A percentile compares a stretch with the other conserved stretches of the same genome.
These are phyloP conservation scores for Monosporascus sp. DNA, from an alignment of 2,329 filamentous ascomycete genomes.

Conservation along the genomic window DNA sequence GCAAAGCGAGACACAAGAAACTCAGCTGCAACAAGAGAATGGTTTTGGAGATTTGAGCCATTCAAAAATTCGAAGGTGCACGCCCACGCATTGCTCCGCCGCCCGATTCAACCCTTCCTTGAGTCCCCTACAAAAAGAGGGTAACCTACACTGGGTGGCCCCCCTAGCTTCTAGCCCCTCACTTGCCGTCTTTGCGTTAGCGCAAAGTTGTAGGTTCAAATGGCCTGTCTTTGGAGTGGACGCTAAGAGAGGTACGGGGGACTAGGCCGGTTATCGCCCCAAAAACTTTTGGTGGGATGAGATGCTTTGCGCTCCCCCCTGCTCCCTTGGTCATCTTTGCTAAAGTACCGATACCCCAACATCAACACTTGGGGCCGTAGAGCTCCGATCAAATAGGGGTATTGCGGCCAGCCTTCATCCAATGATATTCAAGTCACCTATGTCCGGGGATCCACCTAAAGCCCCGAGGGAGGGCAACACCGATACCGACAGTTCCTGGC, in stretches of 20 bases:
- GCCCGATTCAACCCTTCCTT: not conserved
- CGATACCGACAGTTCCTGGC: no score
- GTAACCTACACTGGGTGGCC: no score
- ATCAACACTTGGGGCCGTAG: conserved; percentile 14
- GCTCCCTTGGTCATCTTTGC: not conserved
- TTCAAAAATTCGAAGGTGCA: not conserved
- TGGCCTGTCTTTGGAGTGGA: conserved; percentile 15
- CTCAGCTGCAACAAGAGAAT: not conserved
- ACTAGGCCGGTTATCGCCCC: conserved; percentile 15
- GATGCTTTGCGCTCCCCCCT: conserved; percentile 4
- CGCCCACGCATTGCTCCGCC: not conserved
- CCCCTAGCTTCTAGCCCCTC: no score
- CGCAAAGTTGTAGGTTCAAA: not conserved
- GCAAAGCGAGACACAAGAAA: not conserved
- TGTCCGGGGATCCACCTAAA: no score
- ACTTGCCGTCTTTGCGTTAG: not conserved
- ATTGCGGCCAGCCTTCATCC: not conserved
- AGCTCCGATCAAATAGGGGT: not conserved
- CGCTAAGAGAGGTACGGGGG: conserved; percentile 18
- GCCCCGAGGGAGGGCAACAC: no score
- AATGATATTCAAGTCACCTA: not conserved
- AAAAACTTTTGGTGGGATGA: conserved; percentile 27
- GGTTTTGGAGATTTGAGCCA: not conserved
- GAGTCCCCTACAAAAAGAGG: not conserved
- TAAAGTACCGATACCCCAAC: conserved; percentile 28